Evolutionary conservation across 2,329 filamentous ascomycete species (phyloP).

Genomic region (Coniosporium tulheliwenetii): DNA sequence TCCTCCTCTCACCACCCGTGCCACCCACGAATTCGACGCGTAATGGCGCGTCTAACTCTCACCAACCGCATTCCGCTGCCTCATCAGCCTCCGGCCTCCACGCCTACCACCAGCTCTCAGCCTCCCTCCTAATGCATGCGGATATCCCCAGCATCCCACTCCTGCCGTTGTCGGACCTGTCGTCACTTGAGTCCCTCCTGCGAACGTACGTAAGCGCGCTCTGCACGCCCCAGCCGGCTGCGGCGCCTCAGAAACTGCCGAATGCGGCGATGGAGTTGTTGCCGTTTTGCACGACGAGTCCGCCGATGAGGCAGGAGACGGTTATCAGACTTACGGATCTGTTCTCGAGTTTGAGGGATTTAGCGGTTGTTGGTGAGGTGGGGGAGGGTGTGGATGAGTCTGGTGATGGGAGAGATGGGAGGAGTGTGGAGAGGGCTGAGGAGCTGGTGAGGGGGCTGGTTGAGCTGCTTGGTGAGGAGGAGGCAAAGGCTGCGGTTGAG

Average conservation of each 20-base stretch:
- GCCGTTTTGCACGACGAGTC: slow-evolving; percentile 9
- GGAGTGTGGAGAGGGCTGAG: neutral
- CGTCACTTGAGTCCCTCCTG: slow-evolving; percentile 9
- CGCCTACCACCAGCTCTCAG: slow-evolving; percentile 9
- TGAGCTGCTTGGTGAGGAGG: slow-evolving; percentile 16
- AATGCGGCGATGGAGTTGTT: slow-evolving; percentile 8
- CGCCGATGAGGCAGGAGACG: slow-evolving; percentile 9
- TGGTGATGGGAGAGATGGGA: slow-evolving; percentile 7
- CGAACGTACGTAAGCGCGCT: slow-evolving; percentile 4
- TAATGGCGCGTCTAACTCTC: neutral
- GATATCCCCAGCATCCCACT: slow-evolving; percentile 11
- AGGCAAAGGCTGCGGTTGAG: slow-evolving; percentile 14
- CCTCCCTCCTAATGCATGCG: slow-evolving; percentile 6
- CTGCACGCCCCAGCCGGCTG: neutral
- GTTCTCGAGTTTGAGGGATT: slow-evolving; percentile 8
- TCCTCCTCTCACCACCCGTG: slow-evolving; percentile 11
- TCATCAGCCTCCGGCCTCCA: slow-evolving; percentile 4
- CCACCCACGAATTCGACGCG: neutral
- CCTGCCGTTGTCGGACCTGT: slow-evolving; percentile 10
- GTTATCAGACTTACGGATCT: slow-evolving; percentile 10
- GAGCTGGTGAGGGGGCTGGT: slow-evolving; percentile 10
- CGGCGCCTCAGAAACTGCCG: neutral
- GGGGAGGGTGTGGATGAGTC: slow-evolving; percentile 7
- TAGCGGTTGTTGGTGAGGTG: slow-evolving; percentile 13
- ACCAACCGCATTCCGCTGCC: neutral